Evolutionary conservation across 805 yeast species (phyloP), one percentile per base, ranked within the genome.

Genomic region (Ogataea glucozyma): DNA sequence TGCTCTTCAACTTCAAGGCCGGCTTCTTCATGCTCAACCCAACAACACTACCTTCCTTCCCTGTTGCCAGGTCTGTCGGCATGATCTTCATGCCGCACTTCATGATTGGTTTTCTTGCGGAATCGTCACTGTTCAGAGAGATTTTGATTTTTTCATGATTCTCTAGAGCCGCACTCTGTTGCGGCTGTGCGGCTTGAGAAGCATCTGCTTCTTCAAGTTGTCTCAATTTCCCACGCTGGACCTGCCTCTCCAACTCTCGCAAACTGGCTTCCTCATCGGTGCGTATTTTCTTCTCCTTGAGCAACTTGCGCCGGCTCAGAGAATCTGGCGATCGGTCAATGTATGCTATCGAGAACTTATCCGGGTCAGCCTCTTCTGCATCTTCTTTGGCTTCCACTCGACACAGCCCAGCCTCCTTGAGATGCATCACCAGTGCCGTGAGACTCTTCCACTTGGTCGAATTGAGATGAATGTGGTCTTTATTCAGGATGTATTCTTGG

Each of bases 401-500:
- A 19, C 88, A 76, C 3, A 74, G 59, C 0, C 87, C 86, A 14
- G 70, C 66, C 10, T 70, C 66, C 1, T 80, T 83, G 49, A 90
- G 64, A 50, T 78, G 67, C 45, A 76, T 73, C 16, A 88, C 72
- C 57, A 91, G 88, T 30, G 78, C 74, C 0, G 88, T 76, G 35
- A 93, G 64, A 2, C 85, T 76, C 3, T 73, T 62, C 88, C 95
- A 93, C 45, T 72, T 72, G 0, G 99, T 93, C 2, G 97, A 81
- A 54, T 88, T 89, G 83, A 93, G 79, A 62, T 91, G 99, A 9
- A 89, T 69, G 62, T 93, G 98, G 44, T 86, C 79, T 55, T 79
- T 79, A 60, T 91, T 87, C 46, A 76, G 74, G 44, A 93, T 91
- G 57, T 84, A 84, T 59, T 90, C 97, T 57, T 90, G 95, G 67